These are phyloP conservation scores for Aspergillus sp. DNA, from an alignment of 2,329 filamentous ascomycete genomes.

Conservation along the genomic window DNA sequence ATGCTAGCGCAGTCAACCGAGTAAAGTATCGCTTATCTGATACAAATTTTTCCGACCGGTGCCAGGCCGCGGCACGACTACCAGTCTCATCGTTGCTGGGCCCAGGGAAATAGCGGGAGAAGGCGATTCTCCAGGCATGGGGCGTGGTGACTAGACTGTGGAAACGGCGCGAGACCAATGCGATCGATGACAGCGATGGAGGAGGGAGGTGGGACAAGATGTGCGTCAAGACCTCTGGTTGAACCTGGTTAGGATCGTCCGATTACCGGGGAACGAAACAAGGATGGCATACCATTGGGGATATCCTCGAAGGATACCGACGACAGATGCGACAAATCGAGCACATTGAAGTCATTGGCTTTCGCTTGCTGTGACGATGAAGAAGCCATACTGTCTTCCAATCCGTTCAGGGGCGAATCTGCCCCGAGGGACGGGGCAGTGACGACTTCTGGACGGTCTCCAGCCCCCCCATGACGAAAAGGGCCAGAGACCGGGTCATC, in stretches of 20 bases:
- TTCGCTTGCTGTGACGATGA: constrained; percentile 39
- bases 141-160: constrained; percentile 81
- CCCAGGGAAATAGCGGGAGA: constrained; percentile 82
- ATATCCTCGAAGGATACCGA: constrained; percentile 52
- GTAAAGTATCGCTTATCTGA: constrained; percentile 75
- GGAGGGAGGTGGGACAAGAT: constrained; percentile 85
- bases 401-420: constrained; percentile 21
- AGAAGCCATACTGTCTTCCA: constrained; percentile 20
- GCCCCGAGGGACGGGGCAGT: constrained; percentile 16
- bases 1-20: constrained; percentile 73
- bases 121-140: constrained; percentile 89
- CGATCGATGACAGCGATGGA: constrained; percentile 71
- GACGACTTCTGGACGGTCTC: constrained; percentile 23
- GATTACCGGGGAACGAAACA: not conserved
- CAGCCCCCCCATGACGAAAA: constrained; percentile 36
- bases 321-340: constrained; percentile 39
- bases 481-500: constrained; percentile 38
- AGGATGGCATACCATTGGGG: constrained; percentile 64
- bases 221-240: constrained; percentile 80
- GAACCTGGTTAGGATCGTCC: constrained; percentile 7
- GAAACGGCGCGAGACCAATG: constrained; percentile 81
- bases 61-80: constrained; percentile 38
- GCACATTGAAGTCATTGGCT: constrained; percentile 45
- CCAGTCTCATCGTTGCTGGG: constrained; percentile 50
- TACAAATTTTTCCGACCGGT: constrained; percentile 51